phyloP scores from a whole-genome alignment of 2,329 filamentous ascomycete genomes.

The Chrysoporthe deuterocubensis region DNA sequence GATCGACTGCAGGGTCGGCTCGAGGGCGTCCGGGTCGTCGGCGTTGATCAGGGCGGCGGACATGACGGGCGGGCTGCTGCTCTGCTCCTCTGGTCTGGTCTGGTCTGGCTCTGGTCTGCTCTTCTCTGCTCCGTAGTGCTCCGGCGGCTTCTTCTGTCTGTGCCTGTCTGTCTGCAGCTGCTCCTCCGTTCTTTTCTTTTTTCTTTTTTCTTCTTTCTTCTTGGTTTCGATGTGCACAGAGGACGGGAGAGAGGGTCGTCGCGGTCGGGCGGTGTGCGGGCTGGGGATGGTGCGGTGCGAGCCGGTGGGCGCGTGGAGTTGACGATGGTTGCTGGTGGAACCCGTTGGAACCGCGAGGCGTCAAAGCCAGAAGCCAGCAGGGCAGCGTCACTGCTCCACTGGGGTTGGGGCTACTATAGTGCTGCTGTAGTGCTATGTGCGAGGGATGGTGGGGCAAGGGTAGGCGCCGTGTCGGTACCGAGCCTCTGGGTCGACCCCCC shows the following conservation, averaged over 20 bases:
- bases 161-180: constrained; percentile 15
- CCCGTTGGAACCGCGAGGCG: constrained; percentile 32
- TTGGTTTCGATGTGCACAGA: neutral
- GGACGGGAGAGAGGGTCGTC: too few species aligned
- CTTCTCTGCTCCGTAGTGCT: too few species aligned
- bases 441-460: neutral
- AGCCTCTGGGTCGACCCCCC: neutral
- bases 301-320: neutral
- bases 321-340: constrained; percentile 28
- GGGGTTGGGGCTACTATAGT: neutral
- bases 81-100: too few species aligned
- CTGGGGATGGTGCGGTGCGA: neutral
- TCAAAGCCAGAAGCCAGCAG: neutral
- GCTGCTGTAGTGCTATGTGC: neutral
- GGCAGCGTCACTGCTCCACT: constrained; percentile 31
- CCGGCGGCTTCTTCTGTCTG: too few species aligned
- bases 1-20: constrained; percentile 91
- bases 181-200: neutral
- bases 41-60: constrained; percentile 48
- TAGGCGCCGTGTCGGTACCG: constrained; percentile 5
- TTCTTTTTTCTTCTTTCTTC: neutral
- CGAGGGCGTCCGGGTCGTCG: constrained; percentile 76
- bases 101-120: too few species aligned
- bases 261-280: neutral
- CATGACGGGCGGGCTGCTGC: constrained; percentile 35